These are phyloP conservation scores for Neonectria magnoliae DNA, from an alignment of 2,329 filamentous ascomycete genomes.

Conservation along the genomic window DNA sequence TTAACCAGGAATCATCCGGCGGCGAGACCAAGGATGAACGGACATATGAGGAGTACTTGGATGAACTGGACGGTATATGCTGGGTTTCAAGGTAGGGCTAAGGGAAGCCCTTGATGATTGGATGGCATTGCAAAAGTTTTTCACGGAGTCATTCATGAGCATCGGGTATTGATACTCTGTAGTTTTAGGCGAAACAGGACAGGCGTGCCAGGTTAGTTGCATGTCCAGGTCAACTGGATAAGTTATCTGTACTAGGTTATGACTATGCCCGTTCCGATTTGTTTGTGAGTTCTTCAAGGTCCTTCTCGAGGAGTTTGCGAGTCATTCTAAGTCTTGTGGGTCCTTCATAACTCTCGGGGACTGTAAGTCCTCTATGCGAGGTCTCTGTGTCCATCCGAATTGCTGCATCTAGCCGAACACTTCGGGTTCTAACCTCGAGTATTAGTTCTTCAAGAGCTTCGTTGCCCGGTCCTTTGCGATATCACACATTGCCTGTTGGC, in stretches of 20 bases:
- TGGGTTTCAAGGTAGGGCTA: slow-evolving; percentile 49
- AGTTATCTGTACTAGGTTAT: not conserved
- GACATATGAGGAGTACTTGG: slow-evolving; percentile 64
- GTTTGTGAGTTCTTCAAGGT: not conserved
- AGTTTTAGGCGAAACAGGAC: slow-evolving; percentile 3
- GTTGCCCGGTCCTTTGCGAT: slow-evolving; percentile 82
- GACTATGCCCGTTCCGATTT: not conserved
- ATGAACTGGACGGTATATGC: slow-evolving; percentile 65
- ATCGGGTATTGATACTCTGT: not conserved
- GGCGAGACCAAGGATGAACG: slow-evolving; percentile 49
- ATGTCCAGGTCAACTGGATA: slow-evolving; percentile 1
- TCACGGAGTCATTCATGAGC: not conserved
- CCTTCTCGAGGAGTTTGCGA: too few species aligned
- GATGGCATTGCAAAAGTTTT: slow-evolving; percentile 29
- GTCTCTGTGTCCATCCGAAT: not conserved
- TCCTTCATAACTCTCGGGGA: not conserved
- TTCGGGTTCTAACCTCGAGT: too few species aligned
- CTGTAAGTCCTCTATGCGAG: not conserved
- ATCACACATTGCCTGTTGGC: slow-evolving; percentile 82
- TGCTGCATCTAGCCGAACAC: not conserved
- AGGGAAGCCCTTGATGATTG: not conserved
- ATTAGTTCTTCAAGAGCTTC: slow-evolving; percentile 28
- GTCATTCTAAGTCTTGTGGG: not conserved
- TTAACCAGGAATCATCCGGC: slow-evolving; percentile 49
- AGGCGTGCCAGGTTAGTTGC: not conserved